Evolutionary conservation across 768 basidiomycete species (phyloP), one percentile per base, ranked within the genome.

Genomic region (Calocera viscosa): DNA sequence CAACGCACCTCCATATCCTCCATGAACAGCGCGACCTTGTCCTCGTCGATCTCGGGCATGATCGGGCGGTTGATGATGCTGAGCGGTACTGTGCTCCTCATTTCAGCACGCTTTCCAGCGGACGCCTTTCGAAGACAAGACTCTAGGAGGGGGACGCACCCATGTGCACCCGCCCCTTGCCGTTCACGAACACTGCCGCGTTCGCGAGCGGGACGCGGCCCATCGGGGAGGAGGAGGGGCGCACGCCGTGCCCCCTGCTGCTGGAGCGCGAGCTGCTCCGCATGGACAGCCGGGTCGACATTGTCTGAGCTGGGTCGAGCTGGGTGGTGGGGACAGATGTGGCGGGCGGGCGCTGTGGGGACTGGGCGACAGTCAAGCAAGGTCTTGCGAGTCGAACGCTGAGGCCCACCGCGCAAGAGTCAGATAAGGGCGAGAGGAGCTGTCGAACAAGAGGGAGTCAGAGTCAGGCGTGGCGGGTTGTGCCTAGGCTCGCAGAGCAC

Each of bases 11-110:
- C 60, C 69, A 77, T 73, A 49, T 76, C 77, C 63, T 72, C 66
- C 75, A 77, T 75, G 69, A 77, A 77, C 12, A 69, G 66, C 65
- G 69, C 14, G 0, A 77, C 75, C 66, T 77, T 77, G 8, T 49
- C 68, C 69, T 77, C 73, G 65, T 75, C 74, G 49, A 77, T 67
- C 49, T 71, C 71, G 1, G 72, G 72, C 11, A 76, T 75, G 1
- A 77, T 53, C 0, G 77, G 77, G 14, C 77, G 70, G 34, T 71
- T 71, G 66, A 77, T 75, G 35, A 76, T 72, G 28, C 41, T 38
- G 73, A 77, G 74, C 7, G 77, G 76, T 0, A 77, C 75, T 60
- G 30, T 26, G 49, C 12, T 11, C 49, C 12, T 8, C 49, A 8
- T 16, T 7, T n/a, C 24, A n/a, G 10, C 24, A 49, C 11, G 10